These are phyloP conservation scores for Nyssa sinensis DNA, from an alignment of 148 eudicot genomes.

Conservation along the genomic window DNA sequence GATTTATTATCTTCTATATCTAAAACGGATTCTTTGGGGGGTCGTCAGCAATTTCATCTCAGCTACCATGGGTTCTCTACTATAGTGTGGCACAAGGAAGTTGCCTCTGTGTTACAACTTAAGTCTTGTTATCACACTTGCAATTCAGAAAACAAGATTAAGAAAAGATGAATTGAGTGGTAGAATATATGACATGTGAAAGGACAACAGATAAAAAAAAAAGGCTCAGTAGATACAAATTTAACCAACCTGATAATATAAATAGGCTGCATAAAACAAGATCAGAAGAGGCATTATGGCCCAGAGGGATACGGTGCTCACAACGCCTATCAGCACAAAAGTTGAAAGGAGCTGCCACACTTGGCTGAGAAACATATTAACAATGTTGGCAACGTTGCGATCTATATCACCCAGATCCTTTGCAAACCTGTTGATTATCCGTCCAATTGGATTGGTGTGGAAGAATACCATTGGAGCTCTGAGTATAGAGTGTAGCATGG, in stretches of 20 bases:
- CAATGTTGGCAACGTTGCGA: constrained; percentile 49
- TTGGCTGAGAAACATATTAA: constrained; percentile 42
- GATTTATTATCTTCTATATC: too few relatives aligned
- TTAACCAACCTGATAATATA: constrained; percentile 54
- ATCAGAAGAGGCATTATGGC: constrained; percentile 69
- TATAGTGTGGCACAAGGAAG: too few relatives aligned
- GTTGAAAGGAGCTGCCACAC: constrained; percentile 56
- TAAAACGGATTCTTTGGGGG: too few relatives aligned
- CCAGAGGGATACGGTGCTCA: constrained; percentile 61
- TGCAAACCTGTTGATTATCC: constrained; percentile 64
- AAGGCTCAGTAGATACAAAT: neutral
- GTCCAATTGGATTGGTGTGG: constrained; percentile 67
- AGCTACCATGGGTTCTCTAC: too few relatives aligned
- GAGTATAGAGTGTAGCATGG: constrained; percentile 53
- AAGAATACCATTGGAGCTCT: constrained; percentile 73
- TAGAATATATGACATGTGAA: neutral
- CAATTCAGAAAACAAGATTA: neutral
- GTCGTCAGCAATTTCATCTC: too few relatives aligned
- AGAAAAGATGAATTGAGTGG: neutral
- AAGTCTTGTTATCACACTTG: neutral
- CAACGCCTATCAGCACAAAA: constrained; percentile 53
- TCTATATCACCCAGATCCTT: constrained; percentile 61
- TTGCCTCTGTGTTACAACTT: neutral
- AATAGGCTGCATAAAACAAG: constrained; percentile 57
- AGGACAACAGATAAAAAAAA: neutral